Conservation (phyloP, 352 stramenopile species). For the Phytopythium montanum region DNA sequence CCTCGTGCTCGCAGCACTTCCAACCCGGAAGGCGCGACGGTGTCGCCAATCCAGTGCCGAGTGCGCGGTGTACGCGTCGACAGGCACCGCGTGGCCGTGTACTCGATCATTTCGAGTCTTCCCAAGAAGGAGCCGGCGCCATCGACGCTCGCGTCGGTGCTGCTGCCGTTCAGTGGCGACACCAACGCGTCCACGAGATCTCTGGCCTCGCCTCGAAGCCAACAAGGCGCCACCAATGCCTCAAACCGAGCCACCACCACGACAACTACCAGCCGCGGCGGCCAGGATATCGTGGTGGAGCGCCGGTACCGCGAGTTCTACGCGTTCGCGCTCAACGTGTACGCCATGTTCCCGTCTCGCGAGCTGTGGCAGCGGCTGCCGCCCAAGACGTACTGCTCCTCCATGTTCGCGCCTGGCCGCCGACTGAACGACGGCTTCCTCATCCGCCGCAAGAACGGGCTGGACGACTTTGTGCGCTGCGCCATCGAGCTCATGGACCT, state of each 20-base stretch:
- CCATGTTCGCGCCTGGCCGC: constrained; percentile 10
- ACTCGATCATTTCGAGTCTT: constrained; percentile 51
- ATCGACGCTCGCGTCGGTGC: constrained; percentile 7
- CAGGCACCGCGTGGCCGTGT: constrained; percentile 45
- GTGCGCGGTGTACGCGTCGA: constrained; percentile 53
- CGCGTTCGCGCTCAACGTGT: constrained; percentile 53
- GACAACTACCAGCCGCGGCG: background rate
- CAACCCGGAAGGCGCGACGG: background rate
- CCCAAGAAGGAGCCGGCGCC: constrained; percentile 11
- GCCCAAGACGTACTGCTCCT: constrained; percentile 66
- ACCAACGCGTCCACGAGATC: background rate
- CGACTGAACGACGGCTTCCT: constrained; percentile 47
- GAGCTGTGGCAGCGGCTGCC: constrained; percentile 55
- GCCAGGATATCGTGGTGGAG: constrained; percentile 46
- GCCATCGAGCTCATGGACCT: constrained; percentile 62
- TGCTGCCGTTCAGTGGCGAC: background rate
- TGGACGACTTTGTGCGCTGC: constrained; percentile 61
- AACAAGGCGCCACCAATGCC: background rate
- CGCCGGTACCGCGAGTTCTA: constrained; percentile 79
- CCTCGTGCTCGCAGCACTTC: background rate
- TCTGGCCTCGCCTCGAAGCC: background rate
- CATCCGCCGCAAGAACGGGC: constrained; percentile 50
- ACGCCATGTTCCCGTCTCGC: constrained; percentile 57
- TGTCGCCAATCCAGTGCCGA: constrained; percentile 36
- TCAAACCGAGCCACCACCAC: background rate